Evolutionary conservation across 495 filamentous ascomycete species (phyloP), one percentile per base, ranked within the genome.

Genomic region (Penicillium odoratum): DNA sequence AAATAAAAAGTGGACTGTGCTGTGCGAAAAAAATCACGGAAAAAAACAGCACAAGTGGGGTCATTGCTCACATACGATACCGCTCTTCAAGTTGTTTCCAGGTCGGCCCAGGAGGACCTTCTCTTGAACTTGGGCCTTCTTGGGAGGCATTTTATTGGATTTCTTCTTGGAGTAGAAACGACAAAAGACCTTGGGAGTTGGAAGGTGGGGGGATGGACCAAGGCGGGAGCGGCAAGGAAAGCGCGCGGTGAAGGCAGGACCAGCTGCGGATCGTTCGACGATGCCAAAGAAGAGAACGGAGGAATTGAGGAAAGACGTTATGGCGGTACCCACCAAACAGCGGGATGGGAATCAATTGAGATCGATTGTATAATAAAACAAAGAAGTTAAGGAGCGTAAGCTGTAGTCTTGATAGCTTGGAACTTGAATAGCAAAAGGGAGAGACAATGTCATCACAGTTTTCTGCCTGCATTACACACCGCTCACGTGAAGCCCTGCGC

Each of bases 11-110:
- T 69, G 67, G 67, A 68, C 67, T 69, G 67, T 69, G 70, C 60
- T 71, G 69, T 69, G 64, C 58, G 57, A 61, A 66, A 67, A 67
- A 67, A 63, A 67, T 38, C 28, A 15, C 65, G 48, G 47, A 56
- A 58, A 55, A 67, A 69, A 69, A 63, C 61, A 59, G 65, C 61
- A 31, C 13, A 34, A 47, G 71, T 74, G 72, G 77, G 71, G 74
- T 66, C 70, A 54, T 55, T 71, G 75, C 79, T 78, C 78, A 86
- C 90, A 83, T 88, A 97, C 95, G 85, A 99, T 99, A 83, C 95
- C 95, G 79, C 90, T 95, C 86, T 98, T 99, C 77, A 99, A 79
- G 80, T 86, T 97, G 82, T 99, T 99, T 66, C 95, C 95, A 55
- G 95, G 95, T 69, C 95, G 85, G 70, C 95, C 95, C 71, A 99